A percentile compares a stretch with the other conserved stretches of the same genome.
Evolutionary conservation across 768 basidiomycete genomes (phyloP).

Genomic region (Leccinum boreale): DNA sequence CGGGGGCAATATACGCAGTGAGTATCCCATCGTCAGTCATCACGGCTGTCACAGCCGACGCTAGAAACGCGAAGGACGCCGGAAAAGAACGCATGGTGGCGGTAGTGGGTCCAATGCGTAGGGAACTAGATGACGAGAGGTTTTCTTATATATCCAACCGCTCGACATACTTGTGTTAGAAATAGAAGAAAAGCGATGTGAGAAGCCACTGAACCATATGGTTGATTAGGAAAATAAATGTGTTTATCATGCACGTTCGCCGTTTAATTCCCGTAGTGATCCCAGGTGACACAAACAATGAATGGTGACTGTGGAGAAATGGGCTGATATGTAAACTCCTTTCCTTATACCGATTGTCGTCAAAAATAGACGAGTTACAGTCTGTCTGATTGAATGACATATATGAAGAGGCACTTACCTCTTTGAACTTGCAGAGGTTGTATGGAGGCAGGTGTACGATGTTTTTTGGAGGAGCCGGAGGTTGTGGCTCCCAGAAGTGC

Average conservation of each 20-base stretch:
- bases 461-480: neutral
- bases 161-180: neutral
- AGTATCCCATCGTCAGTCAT: constrained; percentile 9
- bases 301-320: neutral
- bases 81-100: constrained; percentile 14
- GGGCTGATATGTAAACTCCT: too few relatives aligned
- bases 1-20: constrained; percentile 55
- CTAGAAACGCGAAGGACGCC: constrained; percentile 12
- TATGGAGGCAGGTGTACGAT: neutral
- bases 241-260: constrained; percentile 14
- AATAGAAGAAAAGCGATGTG: neutral
- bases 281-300: neutral
- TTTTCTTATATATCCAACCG: constrained; percentile 4
- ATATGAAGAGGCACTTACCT: neutral
- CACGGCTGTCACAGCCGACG: constrained; percentile 3
- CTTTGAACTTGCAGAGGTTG: neutral
- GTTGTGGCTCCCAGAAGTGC: constrained; percentile 3
- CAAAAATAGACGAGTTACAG: neutral
- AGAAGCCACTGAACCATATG: constrained; percentile 1
- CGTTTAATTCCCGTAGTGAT: neutral
- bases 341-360: neutral
- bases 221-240: neutral
- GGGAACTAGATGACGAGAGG: neutral
- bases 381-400: neutral
- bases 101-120: neutral